Percentiles rank a stretch among this genome's conserved stretches.
Evolutionary conservation across 2,329 filamentous ascomycete species (phyloP).

Genomic region (Rhexocercosporidium sp.): DNA sequence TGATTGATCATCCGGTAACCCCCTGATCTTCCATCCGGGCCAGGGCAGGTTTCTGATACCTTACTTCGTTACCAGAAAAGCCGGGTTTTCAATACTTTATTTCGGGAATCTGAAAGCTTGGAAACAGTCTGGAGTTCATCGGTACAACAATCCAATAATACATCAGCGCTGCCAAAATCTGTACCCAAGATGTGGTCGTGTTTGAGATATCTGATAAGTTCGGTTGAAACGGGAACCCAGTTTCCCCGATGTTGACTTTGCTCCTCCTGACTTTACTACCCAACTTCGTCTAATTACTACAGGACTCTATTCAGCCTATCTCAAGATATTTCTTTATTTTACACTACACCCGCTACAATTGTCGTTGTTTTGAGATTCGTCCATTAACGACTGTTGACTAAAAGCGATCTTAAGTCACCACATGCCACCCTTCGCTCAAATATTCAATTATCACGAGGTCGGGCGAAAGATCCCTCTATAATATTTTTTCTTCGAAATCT

Average conservation of each 20-base stretch:
- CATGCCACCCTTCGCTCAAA: too few relatives aligned
- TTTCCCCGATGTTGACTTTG: neutral
- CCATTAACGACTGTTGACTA: neutral
- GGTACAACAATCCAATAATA: neutral
- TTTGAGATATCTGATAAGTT: too few relatives aligned
- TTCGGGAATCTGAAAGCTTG: too few relatives aligned
- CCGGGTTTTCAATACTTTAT: too few relatives aligned
- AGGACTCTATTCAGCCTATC: too few relatives aligned
- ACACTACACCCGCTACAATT: neutral
- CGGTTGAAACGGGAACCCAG: neutral
- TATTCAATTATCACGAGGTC: too few relatives aligned
- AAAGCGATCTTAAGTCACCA: too few relatives aligned
- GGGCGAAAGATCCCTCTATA: too few relatives aligned
- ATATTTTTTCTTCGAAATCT: too few relatives aligned
- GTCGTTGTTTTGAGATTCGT: neutral
- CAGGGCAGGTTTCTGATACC: neutral
- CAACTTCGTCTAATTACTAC: neutral
- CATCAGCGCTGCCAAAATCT: neutral
- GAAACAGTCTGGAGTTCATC: too few relatives aligned
- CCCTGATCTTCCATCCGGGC: conserved; percentile 1
- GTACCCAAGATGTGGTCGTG: too few relatives aligned
- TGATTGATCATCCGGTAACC: neutral
- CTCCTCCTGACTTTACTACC: neutral
- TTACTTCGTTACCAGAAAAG: too few relatives aligned
- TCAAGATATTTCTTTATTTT: neutral